A percentile compares a stretch with the other conserved stretches of the same genome.
Conservation (phyloP, 2,329 filamentous ascomycete genomes). For the Trichoderma sp. region DNA sequence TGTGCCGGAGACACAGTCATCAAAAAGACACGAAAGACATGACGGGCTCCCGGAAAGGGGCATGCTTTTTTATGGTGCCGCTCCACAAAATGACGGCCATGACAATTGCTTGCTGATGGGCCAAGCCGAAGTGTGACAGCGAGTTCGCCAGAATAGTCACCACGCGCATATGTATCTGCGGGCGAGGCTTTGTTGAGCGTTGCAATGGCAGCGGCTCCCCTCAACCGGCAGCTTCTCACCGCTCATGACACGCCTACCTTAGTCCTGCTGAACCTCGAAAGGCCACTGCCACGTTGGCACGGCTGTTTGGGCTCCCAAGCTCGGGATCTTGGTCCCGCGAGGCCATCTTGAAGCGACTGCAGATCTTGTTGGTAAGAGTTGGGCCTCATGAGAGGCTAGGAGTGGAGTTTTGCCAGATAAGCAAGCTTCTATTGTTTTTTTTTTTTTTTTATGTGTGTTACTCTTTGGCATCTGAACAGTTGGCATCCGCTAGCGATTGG, state of each 20-base stretch:
- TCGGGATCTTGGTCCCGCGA: not conserved
- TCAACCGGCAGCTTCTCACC: conserved; percentile 15
- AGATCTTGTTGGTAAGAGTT: conserved; percentile 9
- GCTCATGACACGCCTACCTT: conserved; percentile 11
- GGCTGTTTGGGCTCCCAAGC: not conserved
- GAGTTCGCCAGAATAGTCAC: conserved; percentile 13
- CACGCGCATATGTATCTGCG: conserved; percentile 17
- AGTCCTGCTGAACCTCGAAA: not conserved
- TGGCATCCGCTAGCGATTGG: conserved; percentile 2
- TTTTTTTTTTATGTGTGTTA: not conserved
- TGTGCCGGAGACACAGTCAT: not conserved
- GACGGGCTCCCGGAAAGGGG: conserved; percentile 2
- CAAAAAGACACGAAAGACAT: not conserved
- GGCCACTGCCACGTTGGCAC: conserved; percentile 18
- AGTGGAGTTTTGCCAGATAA: conserved; percentile 17
- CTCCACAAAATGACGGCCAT: conserved; percentile 15
- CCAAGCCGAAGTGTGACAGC: conserved; percentile 15
- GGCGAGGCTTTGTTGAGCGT: conserved; percentile 6
- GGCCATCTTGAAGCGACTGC: conserved; percentile 5
- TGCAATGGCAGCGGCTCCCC: conserved; percentile 1
- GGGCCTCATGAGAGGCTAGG: not conserved
- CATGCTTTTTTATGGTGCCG: not conserved
- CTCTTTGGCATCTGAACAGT: not conserved
- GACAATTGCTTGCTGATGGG: conserved; percentile 12
- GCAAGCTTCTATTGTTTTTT: not conserved